These are phyloP conservation scores for Asclepias syriaca DNA, from an alignment of 257 asterid species.

Conservation along the genomic window DNA sequence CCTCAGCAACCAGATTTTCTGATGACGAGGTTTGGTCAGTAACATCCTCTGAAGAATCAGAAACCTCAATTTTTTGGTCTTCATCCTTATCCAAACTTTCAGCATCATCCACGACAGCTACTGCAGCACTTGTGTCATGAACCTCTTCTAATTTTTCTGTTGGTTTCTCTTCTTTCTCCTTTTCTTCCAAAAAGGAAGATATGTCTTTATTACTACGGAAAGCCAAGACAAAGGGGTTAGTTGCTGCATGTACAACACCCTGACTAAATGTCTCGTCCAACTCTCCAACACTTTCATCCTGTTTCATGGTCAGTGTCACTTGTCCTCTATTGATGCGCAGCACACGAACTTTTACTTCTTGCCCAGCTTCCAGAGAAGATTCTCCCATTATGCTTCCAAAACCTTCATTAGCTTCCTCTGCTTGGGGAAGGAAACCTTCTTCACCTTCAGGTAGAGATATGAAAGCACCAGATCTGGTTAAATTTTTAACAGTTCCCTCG, in stretches of 20 bases:
- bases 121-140: conserved; percentile 5
- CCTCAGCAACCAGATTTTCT: conserved; percentile 20
- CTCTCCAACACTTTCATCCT: conserved; percentile 49
- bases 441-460: conserved; percentile 92
- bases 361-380: conserved; percentile 73
- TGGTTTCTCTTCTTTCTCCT: conserved; percentile 37
- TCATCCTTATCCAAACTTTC: conserved; percentile 8
- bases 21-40: conserved; percentile 26
- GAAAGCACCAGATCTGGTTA: conserved; percentile 76
- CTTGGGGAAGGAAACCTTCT: conserved; percentile 84
- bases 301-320: conserved; percentile 87
- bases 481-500: conserved; percentile 78
- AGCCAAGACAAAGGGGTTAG: conserved; percentile 81
- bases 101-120: not conserved
- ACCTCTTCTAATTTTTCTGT: conserved; percentile 23
- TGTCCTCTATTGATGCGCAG: conserved; percentile 73
- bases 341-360: conserved; percentile 84
- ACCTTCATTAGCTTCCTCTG: conserved; percentile 73
- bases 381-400: conserved; percentile 54
- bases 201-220: conserved; percentile 62
- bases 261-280: conserved; percentile 51
- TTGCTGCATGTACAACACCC: conserved; percentile 61
- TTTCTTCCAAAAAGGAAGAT: conserved; percentile 66
- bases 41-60: conserved; percentile 22
- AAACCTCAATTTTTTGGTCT: conserved; percentile 12